These are phyloP conservation scores for Thymus quinquecostatus DNA, from an alignment of 257 asterid species.

Conservation along the genomic window DNA sequence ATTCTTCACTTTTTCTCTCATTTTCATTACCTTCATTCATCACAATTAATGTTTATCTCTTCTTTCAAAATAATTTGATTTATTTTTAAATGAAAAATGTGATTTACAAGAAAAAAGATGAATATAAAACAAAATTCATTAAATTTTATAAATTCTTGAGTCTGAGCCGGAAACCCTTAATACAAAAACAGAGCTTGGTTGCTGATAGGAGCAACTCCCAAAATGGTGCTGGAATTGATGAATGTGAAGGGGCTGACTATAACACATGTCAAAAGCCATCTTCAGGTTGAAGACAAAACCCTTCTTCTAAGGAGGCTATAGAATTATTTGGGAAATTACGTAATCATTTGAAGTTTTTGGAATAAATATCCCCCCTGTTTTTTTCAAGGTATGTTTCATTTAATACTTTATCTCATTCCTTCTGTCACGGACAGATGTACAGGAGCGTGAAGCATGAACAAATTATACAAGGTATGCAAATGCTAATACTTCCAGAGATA, in stretches of 20 bases:
- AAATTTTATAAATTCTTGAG: too few relatives aligned
- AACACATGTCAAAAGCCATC: conserved; percentile 84
- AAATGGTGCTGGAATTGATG: conserved; percentile 80
- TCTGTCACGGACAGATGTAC: conserved; percentile 62
- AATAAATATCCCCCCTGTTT: background rate
- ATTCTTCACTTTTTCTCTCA: too few relatives aligned
- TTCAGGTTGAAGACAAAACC: conserved; percentile 62
- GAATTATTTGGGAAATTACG: conserved; percentile 15
- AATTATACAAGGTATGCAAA: conserved; percentile 54
- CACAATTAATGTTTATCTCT: too few relatives aligned
- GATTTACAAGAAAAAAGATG: too few relatives aligned
- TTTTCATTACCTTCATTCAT: too few relatives aligned
- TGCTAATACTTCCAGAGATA: background rate
- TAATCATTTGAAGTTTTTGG: background rate
- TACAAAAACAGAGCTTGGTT: too few relatives aligned
- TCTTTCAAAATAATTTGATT: too few relatives aligned
- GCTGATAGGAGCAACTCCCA: conserved; percentile 74
- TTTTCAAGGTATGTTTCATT: background rate
- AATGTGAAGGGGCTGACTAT: conserved; percentile 70
- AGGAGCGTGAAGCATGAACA: conserved; percentile 74
- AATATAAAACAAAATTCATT: too few relatives aligned
- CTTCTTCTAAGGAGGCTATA: conserved; percentile 14
- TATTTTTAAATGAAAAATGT: too few relatives aligned
- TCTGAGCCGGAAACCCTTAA: too few relatives aligned
- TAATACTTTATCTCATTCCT: conserved; percentile 19